Conservation (phyloP, 1,284 basidiomycete genomes). For the Ceratobasidium sp. region DNA sequence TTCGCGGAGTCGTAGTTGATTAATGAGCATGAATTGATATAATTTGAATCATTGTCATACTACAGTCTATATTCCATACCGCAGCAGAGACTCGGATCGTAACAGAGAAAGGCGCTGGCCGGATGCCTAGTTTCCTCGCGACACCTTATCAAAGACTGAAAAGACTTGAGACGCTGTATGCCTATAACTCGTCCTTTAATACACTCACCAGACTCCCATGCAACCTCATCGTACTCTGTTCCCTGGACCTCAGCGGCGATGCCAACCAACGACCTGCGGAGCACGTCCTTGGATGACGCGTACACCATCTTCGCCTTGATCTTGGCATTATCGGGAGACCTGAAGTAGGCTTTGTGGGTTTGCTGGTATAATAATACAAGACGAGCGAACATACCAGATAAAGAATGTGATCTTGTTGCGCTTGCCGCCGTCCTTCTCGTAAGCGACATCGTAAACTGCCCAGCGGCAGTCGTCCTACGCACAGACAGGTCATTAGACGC, state of each 20-base stretch:
- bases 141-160: constrained; percentile 38
- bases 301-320: constrained; percentile 96
- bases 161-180: background rate
- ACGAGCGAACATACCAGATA: constrained; percentile 69
- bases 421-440: constrained; percentile 80
- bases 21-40: constrained; percentile 1
- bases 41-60: constrained; percentile 34
- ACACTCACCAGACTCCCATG: constrained; percentile 77
- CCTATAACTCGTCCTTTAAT: background rate
- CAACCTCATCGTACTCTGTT: constrained; percentile 83
- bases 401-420: constrained; percentile 92
- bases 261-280: constrained; percentile 78
- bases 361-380: background rate
- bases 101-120: background rate
- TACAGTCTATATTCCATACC: constrained; percentile 28
- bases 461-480: constrained; percentile 73
- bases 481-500: background rate
- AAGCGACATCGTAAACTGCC: constrained; percentile 95
- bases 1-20: background rate
- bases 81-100: background rate
- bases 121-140: constrained; percentile 1
- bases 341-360: constrained; percentile 54
- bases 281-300: constrained; percentile 90
- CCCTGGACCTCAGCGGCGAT: constrained; percentile 87
- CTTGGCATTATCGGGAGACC: constrained; percentile 89